Evolutionary conservation across 1,139 yeast species (phyloP).

Genomic region (Protomyces pachydermus): DNA sequence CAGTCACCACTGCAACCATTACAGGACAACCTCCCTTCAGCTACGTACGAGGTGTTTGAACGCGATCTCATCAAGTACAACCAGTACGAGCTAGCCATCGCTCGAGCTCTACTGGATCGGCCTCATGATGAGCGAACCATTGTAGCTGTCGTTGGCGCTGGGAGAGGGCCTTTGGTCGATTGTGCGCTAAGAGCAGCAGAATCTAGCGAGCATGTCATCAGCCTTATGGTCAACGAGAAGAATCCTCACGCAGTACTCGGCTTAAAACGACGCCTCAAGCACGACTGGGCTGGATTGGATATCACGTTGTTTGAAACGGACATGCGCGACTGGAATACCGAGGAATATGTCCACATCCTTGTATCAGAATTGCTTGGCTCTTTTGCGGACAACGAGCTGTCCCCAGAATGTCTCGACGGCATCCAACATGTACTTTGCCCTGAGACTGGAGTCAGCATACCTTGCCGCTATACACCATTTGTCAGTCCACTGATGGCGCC

Average conservation of each 20-base stretch:
- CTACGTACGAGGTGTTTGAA: constrained; percentile 65
- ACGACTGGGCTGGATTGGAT: constrained; percentile 44
- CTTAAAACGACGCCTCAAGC: constrained; percentile 45
- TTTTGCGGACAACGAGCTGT: constrained; percentile 83
- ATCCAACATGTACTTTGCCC: constrained; percentile 37
- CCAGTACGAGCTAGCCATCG: constrained; percentile 62
- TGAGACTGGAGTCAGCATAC: constrained; percentile 51
- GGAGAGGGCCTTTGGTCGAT: constrained; percentile 74
- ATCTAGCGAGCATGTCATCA: constrained; percentile 39
- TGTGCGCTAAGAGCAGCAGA: constrained; percentile 46
- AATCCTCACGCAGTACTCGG: constrained; percentile 54
- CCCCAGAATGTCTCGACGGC: constrained; percentile 66
- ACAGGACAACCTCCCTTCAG: constrained; percentile 50
- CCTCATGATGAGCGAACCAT: constrained; percentile 7
- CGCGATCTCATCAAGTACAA: constrained; percentile 62
- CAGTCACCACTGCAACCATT: constrained; percentile 71
- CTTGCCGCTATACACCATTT: constrained; percentile 55
- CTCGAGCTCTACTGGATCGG: constrained; percentile 50
- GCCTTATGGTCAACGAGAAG: constrained; percentile 61
- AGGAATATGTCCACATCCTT: constrained; percentile 49
- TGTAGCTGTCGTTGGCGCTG: constrained; percentile 76
- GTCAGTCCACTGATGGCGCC: constrained; percentile 66
- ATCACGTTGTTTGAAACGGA: constrained; percentile 56
- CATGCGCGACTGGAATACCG: constrained; percentile 49
- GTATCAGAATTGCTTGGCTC: constrained; percentile 83